Base-by-base conservation (phyloP, 768 basidiomycete genomes). In the Paxillus involutus region DNA sequence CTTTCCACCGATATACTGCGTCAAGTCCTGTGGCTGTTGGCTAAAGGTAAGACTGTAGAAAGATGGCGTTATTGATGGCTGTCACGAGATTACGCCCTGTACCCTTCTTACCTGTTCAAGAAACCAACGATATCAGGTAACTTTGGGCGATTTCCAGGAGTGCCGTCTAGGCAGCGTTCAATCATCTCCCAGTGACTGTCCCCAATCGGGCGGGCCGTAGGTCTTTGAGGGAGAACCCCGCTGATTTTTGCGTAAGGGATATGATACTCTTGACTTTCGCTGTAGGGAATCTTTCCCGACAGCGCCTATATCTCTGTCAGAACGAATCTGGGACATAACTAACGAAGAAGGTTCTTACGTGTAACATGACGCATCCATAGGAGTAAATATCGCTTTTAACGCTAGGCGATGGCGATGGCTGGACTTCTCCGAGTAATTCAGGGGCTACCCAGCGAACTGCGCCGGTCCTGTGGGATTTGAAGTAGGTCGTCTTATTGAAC, bases 401-500 rank as follows among this genome's bases (percentile, higher is more conserved):
- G 19, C 49, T 53, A 0, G 55, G 47, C 24, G 17, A 30, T 19
- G 46, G 9, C 7, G 41, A 39, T 29, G 35, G 48, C 32, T 39
- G 43, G 14, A 9, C 19, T 12, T 13, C 13, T 8, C 39, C 45
- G 12, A 64, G 40, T 10, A 64, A 33, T 13, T 64, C 62, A 13
- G 63, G 63, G 3, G 62, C 63, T 3, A 47, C 44, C 58, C 61
- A 60, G 12, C 58, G 52, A 1, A 57, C 12, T n/a, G 54, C 53
- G 1, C 56, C 60, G 10, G 47, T 47, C 32, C 17, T 45, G 48
- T 42, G 49, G 12, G 56, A 49, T 11, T 41, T 50, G 30, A 46
- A 63, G 33, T 61, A 68, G 29, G 62, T 60, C 12, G 61, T 51
- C 21, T 66, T 60, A 26, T 70, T 63, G 54, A 73, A 63, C 52